A percentile compares a stretch with the other conserved stretches of the same genome.
Conservation (phyloP, 1,284 basidiomycete genomes). For the Trichosporon sp. region DNA sequence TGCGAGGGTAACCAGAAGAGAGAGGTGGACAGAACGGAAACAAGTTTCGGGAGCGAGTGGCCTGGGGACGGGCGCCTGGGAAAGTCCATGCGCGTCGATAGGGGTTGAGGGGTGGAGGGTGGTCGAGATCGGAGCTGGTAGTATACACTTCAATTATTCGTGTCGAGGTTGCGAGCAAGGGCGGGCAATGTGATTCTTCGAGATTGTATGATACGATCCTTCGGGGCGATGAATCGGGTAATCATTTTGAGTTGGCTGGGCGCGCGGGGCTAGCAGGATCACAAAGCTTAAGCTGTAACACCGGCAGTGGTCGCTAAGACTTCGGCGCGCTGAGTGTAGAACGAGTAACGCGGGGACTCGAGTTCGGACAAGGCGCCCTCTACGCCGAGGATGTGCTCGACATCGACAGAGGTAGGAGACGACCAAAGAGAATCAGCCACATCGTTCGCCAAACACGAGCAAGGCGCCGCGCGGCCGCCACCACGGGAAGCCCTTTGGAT, state of each 20-base stretch:
- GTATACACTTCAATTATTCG: background rate
- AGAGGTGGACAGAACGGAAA: background rate
- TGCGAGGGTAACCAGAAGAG: background rate
- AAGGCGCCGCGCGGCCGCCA: background rate
- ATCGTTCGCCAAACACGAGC: background rate
- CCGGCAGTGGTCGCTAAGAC: background rate
- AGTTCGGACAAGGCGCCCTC: background rate
- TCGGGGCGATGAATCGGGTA: background rate
- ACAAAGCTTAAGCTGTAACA: background rate
- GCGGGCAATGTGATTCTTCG: background rate
- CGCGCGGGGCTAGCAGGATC: no score
- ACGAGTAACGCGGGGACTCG: background rate
- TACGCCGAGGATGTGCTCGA: background rate
- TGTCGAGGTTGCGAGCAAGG: background rate
- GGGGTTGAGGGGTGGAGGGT: background rate
- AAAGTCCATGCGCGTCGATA: background rate
- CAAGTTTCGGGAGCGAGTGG: background rate
- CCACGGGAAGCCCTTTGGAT: background rate
- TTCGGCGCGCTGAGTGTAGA: background rate
- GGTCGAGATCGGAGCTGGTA: background rate
- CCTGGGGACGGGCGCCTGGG: no score
- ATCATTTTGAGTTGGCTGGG: background rate
- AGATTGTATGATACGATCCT: background rate
- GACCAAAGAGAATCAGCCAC: constrained; percentile 15
- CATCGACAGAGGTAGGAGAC: background rate